A percentile compares a stretch with the other conserved stretches of the same genome.
Evolutionary conservation across 306 rosid species (phyloP).

Genomic region (Abrus pulchellus): DNA sequence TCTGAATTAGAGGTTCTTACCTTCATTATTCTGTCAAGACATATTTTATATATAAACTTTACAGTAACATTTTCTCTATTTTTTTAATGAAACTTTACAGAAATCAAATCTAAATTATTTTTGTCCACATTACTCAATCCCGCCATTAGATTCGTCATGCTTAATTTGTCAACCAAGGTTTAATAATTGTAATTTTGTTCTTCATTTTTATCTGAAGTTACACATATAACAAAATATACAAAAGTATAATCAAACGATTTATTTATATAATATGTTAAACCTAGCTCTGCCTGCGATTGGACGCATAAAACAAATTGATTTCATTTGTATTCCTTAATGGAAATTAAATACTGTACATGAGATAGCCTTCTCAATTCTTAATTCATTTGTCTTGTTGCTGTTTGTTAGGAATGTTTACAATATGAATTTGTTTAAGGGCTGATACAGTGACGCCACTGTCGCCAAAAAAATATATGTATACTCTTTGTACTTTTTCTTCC

Average conservation of each 20-base stretch:
- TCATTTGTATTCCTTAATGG: slow-evolving; percentile 13
- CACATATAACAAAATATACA: too few relatives aligned
- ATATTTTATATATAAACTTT: not conserved
- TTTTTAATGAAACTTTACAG: not conserved
- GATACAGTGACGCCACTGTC: too few relatives aligned
- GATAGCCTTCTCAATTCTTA: slow-evolving; percentile 36
- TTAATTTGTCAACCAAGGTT: not conserved
- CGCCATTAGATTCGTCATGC: not conserved
- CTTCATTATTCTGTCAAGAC: not conserved
- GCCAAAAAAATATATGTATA: too few relatives aligned
- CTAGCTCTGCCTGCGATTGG: not conserved
- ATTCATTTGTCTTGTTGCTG: slow-evolving; percentile 58
- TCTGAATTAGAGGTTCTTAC: slow-evolving; percentile 12
- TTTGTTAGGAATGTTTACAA: slow-evolving; percentile 57
- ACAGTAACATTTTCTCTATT: not conserved
- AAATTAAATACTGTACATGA: slow-evolving; percentile 1
- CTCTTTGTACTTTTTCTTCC: too few relatives aligned
- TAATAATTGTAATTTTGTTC: too few relatives aligned
- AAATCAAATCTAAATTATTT: not conserved
- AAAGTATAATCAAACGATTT: not conserved
- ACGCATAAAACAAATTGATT: slow-evolving; percentile 8
- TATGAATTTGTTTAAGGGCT: not conserved
- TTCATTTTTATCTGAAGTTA: too few relatives aligned
- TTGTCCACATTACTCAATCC: not conserved
- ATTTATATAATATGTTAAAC: not conserved